Percentiles rank a stretch among this genome's conserved stretches.
Evolutionary conservation across 2,329 filamentous ascomycete genomes (phyloP).

Genomic region (Celoporthe dispersa): DNA sequence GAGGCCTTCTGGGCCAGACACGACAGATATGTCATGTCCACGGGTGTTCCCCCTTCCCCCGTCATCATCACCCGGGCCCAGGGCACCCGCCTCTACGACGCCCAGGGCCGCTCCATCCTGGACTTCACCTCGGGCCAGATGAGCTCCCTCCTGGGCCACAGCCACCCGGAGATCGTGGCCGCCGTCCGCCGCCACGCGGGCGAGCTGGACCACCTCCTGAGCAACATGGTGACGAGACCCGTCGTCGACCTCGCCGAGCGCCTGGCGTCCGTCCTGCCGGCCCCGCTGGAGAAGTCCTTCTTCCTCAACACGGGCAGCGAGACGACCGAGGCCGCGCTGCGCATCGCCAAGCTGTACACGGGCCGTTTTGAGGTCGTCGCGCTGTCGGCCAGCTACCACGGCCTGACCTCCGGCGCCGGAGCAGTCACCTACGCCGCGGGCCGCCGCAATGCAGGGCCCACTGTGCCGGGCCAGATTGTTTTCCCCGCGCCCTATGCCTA

Average conservation of each 20-base stretch:
- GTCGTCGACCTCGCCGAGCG: constrained; percentile 58
- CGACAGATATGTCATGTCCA: constrained; percentile 47
- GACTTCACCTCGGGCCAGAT: constrained; percentile 66
- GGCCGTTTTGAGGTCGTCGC: constrained; percentile 68
- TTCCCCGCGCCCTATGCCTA: constrained; percentile 66
- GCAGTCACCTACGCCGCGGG: constrained; percentile 59
- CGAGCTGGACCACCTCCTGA: constrained; percentile 61
- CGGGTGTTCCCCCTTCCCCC: constrained; percentile 45
- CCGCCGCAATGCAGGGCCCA: constrained; percentile 48
- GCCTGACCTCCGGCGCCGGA: constrained; percentile 58
- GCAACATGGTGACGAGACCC: constrained; percentile 59
- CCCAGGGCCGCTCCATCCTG: constrained; percentile 49
- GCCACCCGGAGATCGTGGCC: constrained; percentile 60
- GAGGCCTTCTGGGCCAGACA: constrained; percentile 41
- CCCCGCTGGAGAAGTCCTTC: constrained; percentile 55
- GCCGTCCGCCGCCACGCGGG: constrained; percentile 51
- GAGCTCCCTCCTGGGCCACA: constrained; percentile 61
- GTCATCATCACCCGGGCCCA: constrained; percentile 49
- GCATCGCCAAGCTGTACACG: constrained; percentile 65
- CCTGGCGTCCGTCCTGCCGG: constrained; percentile 51
- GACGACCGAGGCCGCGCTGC: constrained; percentile 63
- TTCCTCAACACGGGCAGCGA: constrained; percentile 62
- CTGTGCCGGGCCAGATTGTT: constrained; percentile 59
- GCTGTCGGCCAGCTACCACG: constrained; percentile 63
- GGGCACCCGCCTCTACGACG: constrained; percentile 52